Base-by-base conservation (phyloP, 2,329 filamentous ascomycete species). In the Alternaria novae-zelandiae region DNA sequence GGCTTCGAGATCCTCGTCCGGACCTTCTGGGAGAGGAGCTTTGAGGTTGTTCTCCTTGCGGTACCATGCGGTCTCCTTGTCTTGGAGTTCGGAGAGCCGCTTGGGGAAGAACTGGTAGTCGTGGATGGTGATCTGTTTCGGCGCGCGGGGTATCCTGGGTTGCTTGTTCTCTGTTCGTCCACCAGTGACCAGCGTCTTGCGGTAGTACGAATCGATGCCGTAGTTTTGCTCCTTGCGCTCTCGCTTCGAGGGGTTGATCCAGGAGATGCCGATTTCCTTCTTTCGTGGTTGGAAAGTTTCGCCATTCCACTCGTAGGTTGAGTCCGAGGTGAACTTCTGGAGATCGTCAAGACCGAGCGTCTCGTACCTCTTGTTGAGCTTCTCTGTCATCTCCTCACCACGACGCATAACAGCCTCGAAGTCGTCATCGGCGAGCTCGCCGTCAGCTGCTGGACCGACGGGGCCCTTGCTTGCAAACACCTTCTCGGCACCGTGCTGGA, bases 171-270 rank as follows among this genome's bases (percentile, higher is more conserved):
- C 90, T 23, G 89, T 90, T 49, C 90, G 87, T 36, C 90, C 89
- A 80, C 93, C 89, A 57, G 92, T 96, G 72, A 92, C 91, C 75
- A 99, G 87, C 10, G 94, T 93, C 74, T 96, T 90, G 69, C 95
- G 91, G 82, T 98, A 99, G 83, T 99, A 99, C 80, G 97, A 97
- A 79, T 99, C 96, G 84, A 99, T 97, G 0, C 95, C 97, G 79
- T 99, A 99, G 6, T 93, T 94, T 78, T 97, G 94, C 77, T 98
- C 95, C 81, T 98, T 99, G 74, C 96, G 92, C 83, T 99, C 96
- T 80, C 96, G 94, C 85, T 99, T 99, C 15, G 95, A 90, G 3
- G 96, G 96, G 74, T 99, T 97, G 83, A 99, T 99, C 96, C 96
- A 99, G 75, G 86, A 94, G 69, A 97, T 87, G 53, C 93, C 93